Conservation (phyloP, 345 rosid species). For the Syzygium oleosum region DNA sequence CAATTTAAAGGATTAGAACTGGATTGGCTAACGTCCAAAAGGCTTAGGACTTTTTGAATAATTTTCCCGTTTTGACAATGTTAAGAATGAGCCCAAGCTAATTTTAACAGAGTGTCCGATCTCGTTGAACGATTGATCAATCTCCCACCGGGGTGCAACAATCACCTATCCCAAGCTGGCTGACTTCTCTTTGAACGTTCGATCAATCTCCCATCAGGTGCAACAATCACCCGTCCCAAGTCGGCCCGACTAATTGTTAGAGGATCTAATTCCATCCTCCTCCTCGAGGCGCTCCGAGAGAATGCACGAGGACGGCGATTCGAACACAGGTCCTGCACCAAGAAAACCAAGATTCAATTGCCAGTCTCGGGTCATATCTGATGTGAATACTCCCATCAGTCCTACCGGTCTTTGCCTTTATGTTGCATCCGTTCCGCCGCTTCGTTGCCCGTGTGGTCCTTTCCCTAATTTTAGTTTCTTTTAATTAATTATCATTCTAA, state of each 20-base stretch:
- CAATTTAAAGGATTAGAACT: too few relatives aligned
- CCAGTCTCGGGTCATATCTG: background rate
- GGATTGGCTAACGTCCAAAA: too few relatives aligned
- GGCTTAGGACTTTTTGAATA: too few relatives aligned
- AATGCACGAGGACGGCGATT: background rate
- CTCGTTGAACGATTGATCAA: background rate
- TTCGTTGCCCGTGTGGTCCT: background rate
- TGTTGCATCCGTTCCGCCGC: background rate
- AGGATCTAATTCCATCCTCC: background rate
- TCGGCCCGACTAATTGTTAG: background rate
- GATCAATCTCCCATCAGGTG: too few relatives aligned
- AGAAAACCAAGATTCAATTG: background rate
- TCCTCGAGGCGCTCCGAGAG: background rate
- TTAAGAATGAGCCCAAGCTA: rapidly evolving
- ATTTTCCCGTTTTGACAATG: background rate
- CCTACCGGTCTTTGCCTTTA: background rate
- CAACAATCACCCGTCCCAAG: background rate
- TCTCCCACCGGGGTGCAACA: background rate
- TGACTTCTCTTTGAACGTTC: too few relatives aligned
- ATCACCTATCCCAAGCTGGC: background rate
- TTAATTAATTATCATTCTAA: background rate
- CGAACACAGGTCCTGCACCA: background rate
- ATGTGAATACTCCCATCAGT: background rate
- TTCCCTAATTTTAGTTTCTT: background rate
- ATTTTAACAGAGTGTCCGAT: background rate